These are phyloP conservation scores for Sarocladium kiliense DNA, from an alignment of 2,329 filamentous ascomycete genomes.

Conservation along the genomic window DNA sequence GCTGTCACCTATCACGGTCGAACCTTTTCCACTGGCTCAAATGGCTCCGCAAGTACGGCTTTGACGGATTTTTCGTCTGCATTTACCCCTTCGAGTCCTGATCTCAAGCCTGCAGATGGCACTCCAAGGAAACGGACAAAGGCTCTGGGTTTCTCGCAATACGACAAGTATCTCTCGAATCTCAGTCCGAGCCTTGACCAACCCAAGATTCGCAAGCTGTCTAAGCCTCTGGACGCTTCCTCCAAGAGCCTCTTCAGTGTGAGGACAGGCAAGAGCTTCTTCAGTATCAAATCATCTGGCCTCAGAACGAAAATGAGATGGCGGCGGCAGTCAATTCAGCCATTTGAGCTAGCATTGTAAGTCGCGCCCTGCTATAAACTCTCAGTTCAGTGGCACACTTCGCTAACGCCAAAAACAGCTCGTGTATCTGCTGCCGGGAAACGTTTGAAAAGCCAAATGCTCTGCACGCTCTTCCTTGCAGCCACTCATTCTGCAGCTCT, in stretches of 20 bases:
- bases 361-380: constrained; percentile 10
- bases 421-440: constrained; percentile 53
- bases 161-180: constrained; percentile 46
- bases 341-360: constrained; percentile 28
- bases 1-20: constrained; percentile 36
- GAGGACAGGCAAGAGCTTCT: constrained; percentile 39
- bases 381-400: background rate
- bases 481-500: constrained; percentile 51
- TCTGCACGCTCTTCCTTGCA: constrained; percentile 49
- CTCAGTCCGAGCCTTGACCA: constrained; percentile 38
- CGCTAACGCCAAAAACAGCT: constrained; percentile 28
- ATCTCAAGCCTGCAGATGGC: constrained; percentile 10
- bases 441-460: constrained; percentile 39
- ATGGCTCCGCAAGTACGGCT: constrained; percentile 33
- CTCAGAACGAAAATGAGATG: constrained; percentile 37
- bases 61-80: constrained; percentile 39
- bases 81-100: constrained; percentile 21
- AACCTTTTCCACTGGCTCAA: constrained; percentile 38
- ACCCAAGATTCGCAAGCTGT: constrained; percentile 32
- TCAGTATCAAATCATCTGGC: constrained; percentile 36
- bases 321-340: constrained; percentile 30
- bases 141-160: constrained; percentile 42
- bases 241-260: constrained; percentile 39
- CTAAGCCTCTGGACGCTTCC: constrained; percentile 22
- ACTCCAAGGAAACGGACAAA: constrained; percentile 26